These are phyloP conservation scores for Exophiala sp. DNA, from an alignment of 2,329 filamentous ascomycete species.

Conservation along the genomic window DNA sequence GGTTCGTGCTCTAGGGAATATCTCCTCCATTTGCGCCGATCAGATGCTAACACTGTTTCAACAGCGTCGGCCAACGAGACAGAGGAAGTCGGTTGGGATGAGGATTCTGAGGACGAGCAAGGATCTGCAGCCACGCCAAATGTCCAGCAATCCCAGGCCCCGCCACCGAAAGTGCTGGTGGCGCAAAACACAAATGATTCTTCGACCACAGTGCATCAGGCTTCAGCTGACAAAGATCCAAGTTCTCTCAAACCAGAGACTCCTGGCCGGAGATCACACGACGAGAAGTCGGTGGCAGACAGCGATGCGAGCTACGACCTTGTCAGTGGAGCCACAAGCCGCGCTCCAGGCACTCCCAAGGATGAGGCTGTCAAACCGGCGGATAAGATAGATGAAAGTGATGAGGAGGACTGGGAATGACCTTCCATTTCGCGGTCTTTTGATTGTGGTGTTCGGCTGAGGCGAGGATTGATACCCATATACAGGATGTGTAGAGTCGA, in stretches of 20 bases:
- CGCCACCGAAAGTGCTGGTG: slow-evolving; percentile 29
- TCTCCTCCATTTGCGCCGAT: slow-evolving; percentile 10
- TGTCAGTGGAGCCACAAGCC: slow-evolving; percentile 73
- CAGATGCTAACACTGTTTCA: slow-evolving; percentile 12
- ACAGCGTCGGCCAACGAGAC: slow-evolving; percentile 57
- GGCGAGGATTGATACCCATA: too few relatives aligned
- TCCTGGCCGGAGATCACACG: slow-evolving; percentile 67
- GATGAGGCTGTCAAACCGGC: slow-evolving; percentile 41
- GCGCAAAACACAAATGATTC: slow-evolving; percentile 24
- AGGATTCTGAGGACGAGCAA: slow-evolving; percentile 60
- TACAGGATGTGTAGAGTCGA: too few relatives aligned
- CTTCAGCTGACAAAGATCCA: slow-evolving; percentile 33
- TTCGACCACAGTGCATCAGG: slow-evolving; percentile 24
- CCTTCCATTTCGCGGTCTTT: not conserved
- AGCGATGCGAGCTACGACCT: slow-evolving; percentile 96
- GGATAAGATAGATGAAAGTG: slow-evolving; percentile 48
- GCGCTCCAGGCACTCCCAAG: slow-evolving; percentile 63
- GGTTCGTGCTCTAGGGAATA: slow-evolving; percentile 50
- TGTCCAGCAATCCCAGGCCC: slow-evolving; percentile 40
- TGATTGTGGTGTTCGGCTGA: slow-evolving; percentile 1
- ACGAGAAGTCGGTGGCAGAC: slow-evolving; percentile 83
- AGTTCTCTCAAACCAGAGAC: slow-evolving; percentile 49
- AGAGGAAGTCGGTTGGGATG: slow-evolving; percentile 62
- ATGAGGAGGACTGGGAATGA: slow-evolving; percentile 41
- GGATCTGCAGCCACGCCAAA: slow-evolving; percentile 41